Evolutionary conservation across 805 yeast genomes (phyloP), one percentile per base, ranked within the genome.

Genomic region (Lachancea lanzarotensis): DNA sequence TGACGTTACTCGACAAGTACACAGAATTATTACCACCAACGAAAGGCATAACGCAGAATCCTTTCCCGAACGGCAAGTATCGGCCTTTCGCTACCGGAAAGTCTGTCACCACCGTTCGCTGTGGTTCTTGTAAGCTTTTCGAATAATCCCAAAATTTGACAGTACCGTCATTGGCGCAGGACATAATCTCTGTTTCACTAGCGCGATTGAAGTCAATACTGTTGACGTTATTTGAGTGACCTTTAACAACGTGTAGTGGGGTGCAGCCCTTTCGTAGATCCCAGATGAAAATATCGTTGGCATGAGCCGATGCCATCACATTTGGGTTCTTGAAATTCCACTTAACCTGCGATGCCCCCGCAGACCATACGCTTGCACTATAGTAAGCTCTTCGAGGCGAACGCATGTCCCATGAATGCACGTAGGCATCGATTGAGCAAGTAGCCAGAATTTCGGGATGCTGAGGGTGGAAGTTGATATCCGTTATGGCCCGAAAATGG

Each of bases 311-410:
- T 0, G 97, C 96, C 22, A 93, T 57, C 26, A 89, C 74, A 57
- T 84, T 74, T 2, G 88, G 79, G 55, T 90, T 82, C 36, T 73
- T 70, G 51, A 79, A 79, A 60, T 84, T 87, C 97, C 98, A 93
- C 60, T 91, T 89, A 13, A 89, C 96, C 62, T 91, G 98, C 0
- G 95, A 78, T 2, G 97, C 95, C 2, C 95, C 91, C 0, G 96
- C 95, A 45, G 85, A 69, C 95, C 96, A 93, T 59, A 91, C 96
- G n/a, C 96, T 87, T 67, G 87, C 89, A 38, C 80, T 74, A 47
- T 75, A 74, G 3, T 78, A 81, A 0, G 97, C 95, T 48, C 77
- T 70, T 39, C 77, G 68, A 0, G 96, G 91, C 13, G 81, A 72
- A 47, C 98, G 72, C 71, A 90, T 72, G 65, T 93, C 98, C 98